Conservation (phyloP, 768 basidiomycete species). For the Psilocybe tampanensis region DNA sequence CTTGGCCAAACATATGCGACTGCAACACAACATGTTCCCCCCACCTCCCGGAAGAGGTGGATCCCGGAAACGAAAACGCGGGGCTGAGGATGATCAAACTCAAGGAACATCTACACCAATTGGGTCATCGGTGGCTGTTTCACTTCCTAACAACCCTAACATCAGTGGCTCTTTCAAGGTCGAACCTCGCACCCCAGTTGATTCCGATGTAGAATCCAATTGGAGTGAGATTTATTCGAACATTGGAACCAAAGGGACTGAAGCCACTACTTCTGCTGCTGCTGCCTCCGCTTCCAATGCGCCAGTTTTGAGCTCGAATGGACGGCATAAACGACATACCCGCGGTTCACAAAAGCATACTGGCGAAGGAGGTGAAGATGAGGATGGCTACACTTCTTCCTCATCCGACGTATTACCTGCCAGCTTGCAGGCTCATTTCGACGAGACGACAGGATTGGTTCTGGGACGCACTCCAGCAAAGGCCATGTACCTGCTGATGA, state of each 20-base stretch:
- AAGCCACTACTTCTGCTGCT: not conserved
- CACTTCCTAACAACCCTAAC: conserved; percentile 26
- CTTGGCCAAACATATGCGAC: conserved; percentile 88
- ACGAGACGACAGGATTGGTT: conserved; percentile 63
- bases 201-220: conserved; percentile 34
- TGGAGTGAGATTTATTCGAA: conserved; percentile 19
- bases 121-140: conserved; percentile 20
- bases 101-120: conserved; percentile 23
- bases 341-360: conserved; percentile 20
- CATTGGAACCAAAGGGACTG: conserved; percentile 8
- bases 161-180: conserved; percentile 60
- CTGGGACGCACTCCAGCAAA: conserved; percentile 67
- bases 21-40: conserved; percentile 80
- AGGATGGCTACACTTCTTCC: conserved; percentile 38
- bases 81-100: conserved; percentile 37
- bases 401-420: conserved; percentile 53
- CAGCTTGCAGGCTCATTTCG: conserved; percentile 51
- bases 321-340: conserved; percentile 16
- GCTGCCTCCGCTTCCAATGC: too few relatives aligned
- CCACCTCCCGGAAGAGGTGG: conserved; percentile 76
- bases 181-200: conserved; percentile 49
- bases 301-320: conserved; percentile 11
- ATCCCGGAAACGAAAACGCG: conserved; percentile 69
- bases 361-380: conserved; percentile 31
- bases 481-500: conserved; percentile 71